Evolutionary conservation across 2,329 filamentous ascomycete species (phyloP).

Genomic region (Leptographium wingfieldii): DNA sequence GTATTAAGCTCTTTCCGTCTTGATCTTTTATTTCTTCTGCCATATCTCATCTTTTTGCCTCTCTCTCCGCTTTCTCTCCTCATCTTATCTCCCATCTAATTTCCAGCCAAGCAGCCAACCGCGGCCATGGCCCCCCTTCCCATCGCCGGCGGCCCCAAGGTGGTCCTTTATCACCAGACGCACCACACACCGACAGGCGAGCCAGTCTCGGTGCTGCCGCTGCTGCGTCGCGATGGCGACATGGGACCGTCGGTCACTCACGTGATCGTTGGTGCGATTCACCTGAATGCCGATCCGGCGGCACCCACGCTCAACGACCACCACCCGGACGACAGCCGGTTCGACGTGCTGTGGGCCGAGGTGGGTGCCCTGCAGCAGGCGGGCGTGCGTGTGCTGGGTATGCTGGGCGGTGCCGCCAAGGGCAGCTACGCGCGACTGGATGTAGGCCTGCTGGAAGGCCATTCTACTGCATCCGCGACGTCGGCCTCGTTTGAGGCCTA

Average conservation of each 20-base stretch:
- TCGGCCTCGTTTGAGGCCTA: conserved; percentile 50
- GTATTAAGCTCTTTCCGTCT: not conserved
- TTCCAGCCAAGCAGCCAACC: not conserved
- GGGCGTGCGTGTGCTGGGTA: conserved; percentile 64
- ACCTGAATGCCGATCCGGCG: conserved; percentile 54
- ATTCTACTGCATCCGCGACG: no score
- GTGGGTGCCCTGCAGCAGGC: conserved; percentile 53
- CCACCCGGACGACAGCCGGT: conserved; percentile 47
- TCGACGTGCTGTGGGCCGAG: conserved; percentile 57
- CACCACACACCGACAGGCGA: conserved; percentile 23
- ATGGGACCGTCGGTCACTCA: conserved; percentile 40
- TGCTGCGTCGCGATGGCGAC: conserved; percentile 20
- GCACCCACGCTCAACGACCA: conserved; percentile 63
- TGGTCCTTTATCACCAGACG: conserved; percentile 29
- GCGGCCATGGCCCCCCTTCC: not conserved
- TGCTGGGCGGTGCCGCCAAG: conserved; percentile 68
- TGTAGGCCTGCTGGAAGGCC: conserved; percentile 19
- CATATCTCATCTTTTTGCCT: not conserved
- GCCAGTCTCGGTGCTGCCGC: conserved; percentile 27
- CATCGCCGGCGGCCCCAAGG: conserved; percentile 5
- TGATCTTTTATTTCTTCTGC: not conserved
- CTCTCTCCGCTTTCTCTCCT: not conserved
- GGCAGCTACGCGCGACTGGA: conserved; percentile 52
- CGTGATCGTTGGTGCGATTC: conserved; percentile 66
- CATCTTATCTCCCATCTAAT: not conserved